Evolutionary conservation across 108 stramenopile genomes (phyloP).

Genomic region (Bacterosira constricta): DNA sequence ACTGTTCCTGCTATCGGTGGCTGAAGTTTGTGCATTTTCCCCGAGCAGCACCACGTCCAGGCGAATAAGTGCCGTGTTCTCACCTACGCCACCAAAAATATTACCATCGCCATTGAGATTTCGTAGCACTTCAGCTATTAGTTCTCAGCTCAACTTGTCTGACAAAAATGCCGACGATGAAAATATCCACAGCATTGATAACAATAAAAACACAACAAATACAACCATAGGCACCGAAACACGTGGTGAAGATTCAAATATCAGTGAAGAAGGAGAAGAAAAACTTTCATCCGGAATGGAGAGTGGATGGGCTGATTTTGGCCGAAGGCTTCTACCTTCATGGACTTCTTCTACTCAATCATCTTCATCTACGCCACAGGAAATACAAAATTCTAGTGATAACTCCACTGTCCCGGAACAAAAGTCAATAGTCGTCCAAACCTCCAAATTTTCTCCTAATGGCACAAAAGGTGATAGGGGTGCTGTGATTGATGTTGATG

Average conservation of each 20-base stretch:
- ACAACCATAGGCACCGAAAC: background rate
- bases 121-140: background rate
- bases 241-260: background rate
- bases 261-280: background rate
- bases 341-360: background rate
- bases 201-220: background rate
- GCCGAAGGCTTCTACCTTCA: background rate
- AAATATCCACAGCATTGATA: too few species aligned
- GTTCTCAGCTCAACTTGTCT: background rate
- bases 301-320: background rate
- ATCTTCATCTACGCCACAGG: background rate
- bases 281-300: background rate
- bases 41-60: background rate
- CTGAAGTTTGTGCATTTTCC: background rate
- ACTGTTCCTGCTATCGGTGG: background rate
- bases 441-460: too few species aligned
- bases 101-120: background rate
- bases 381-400: background rate
- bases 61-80: background rate
- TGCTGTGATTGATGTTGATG: constrained; percentile 26
- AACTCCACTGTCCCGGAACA: background rate
- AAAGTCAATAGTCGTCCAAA: too few species aligned
- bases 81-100: background rate
- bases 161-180: background rate
- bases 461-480: background rate